Evolutionary conservation across 352 stramenopile genomes (phyloP).

Genomic region (Hyaloperonospora arabidopsidis): DNA sequence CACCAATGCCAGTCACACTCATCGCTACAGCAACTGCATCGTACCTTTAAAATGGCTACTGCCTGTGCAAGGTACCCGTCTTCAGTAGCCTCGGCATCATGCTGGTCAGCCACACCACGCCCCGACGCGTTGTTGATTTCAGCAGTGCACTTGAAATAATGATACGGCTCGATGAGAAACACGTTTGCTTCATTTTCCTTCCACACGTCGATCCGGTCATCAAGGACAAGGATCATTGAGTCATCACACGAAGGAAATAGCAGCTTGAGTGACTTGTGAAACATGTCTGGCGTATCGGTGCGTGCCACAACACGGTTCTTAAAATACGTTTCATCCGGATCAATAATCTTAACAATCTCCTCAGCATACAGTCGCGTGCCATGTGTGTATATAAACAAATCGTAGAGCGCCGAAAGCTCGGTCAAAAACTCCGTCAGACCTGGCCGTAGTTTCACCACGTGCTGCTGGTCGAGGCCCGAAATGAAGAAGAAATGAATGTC

Average conservation of each 20-base stretch:
- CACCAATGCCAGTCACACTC: neutral
- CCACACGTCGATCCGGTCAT: constrained; percentile 83
- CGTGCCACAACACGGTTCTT: constrained; percentile 82
- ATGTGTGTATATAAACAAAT: constrained; percentile 94
- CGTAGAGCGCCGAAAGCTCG: constrained; percentile 76
- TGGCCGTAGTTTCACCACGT: constrained; percentile 92
- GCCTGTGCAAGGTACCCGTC: constrained; percentile 45
- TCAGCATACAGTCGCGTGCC: constrained; percentile 91
- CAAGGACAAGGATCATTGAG: constrained; percentile 82
- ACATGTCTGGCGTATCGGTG: constrained; percentile 81
- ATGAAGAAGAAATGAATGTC: constrained; percentile 76
- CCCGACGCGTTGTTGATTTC: constrained; percentile 83
- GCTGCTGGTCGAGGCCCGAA: constrained; percentile 61
- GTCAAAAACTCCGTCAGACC: constrained; percentile 86
- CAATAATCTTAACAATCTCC: constrained; percentile 90
- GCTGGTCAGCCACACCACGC: constrained; percentile 31
- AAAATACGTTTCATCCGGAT: constrained; percentile 73
- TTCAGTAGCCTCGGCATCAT: constrained; percentile 25
- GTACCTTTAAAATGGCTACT: constrained; percentile 50
- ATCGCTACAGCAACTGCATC: neutral
- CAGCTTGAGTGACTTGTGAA: constrained; percentile 82
- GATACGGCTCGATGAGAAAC: constrained; percentile 80
- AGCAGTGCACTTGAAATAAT: constrained; percentile 72
- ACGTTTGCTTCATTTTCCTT: constrained; percentile 85
- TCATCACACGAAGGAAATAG: constrained; percentile 82